A percentile compares a stretch with the other conserved stretches of the same genome.
Conservation (phyloP, 1,139 yeast genomes). For the Hemisphaericaspora xylofermentans region DNA sequence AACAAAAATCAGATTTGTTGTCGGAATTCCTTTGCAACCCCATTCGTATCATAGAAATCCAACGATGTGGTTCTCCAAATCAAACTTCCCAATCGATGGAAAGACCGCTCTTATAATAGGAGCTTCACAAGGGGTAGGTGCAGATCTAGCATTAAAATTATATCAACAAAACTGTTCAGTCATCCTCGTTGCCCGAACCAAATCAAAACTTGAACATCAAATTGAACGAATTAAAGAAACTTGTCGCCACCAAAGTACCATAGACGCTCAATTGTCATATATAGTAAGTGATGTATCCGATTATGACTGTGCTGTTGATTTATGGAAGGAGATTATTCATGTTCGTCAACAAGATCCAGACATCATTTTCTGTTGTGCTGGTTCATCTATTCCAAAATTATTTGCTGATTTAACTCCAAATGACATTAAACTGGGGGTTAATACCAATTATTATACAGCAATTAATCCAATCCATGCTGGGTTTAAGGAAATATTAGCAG, state of each 20-base stretch:
- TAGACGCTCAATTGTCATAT: slow-evolving; percentile 35
- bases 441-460: slow-evolving; percentile 72
- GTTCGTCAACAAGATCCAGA: slow-evolving; percentile 53
- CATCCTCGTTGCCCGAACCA: slow-evolving; percentile 74
- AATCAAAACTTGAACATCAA: slow-evolving; percentile 51
- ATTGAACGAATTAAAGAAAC: slow-evolving; percentile 39
- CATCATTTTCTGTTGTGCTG: slow-evolving; percentile 82
- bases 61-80: slow-evolving; percentile 27
- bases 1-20: neutral
- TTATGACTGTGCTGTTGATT: slow-evolving; percentile 45
- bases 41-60: no score
- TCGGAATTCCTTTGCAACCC: no score
- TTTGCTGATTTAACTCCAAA: slow-evolving; percentile 63
- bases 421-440: slow-evolving; percentile 62
- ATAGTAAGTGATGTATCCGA: slow-evolving; percentile 66
- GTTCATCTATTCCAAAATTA: slow-evolving; percentile 77
- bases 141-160: slow-evolving; percentile 65
- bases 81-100: slow-evolving; percentile 35
- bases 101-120: slow-evolving; percentile 83
- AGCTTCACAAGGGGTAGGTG: slow-evolving; percentile 94
- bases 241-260: slow-evolving; percentile 7
- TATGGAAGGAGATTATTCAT: slow-evolving; percentile 31
- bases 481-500: slow-evolving; percentile 35
- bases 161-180: slow-evolving; percentile 62
- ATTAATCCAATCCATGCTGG: slow-evolving; percentile 67